These are phyloP conservation scores for Murraya paniculata DNA, from an alignment of 345 rosid species.

Conservation along the genomic window DNA sequence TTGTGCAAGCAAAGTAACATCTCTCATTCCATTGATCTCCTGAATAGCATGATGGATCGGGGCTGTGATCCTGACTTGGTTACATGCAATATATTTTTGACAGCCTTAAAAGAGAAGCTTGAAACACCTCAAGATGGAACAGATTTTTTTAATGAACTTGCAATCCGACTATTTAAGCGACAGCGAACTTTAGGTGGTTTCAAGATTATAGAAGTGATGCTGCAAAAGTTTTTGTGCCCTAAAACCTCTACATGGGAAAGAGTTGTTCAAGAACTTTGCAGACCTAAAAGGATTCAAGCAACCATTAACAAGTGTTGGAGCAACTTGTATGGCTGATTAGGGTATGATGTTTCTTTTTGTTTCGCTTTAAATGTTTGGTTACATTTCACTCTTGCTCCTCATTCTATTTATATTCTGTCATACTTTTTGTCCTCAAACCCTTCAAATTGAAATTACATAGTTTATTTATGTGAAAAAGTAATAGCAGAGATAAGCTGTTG, in stretches of 20 bases:
- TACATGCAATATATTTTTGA: slow-evolving; percentile 79
- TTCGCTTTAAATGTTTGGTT: background rate
- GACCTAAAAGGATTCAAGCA: slow-evolving; percentile 58
- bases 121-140: slow-evolving; percentile 71
- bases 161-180: slow-evolving; percentile 55
- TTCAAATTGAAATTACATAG: background rate
- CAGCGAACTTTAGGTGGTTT: slow-evolving; percentile 67
- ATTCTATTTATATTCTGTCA: background rate
- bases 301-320: slow-evolving; percentile 68
- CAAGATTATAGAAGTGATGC: slow-evolving; percentile 68
- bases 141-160: slow-evolving; percentile 78
- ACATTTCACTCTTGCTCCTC: background rate
- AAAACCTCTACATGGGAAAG: slow-evolving; percentile 59
- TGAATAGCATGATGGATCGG: slow-evolving; percentile 70
- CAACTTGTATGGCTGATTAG: slow-evolving; percentile 42
- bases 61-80: slow-evolving; percentile 77
- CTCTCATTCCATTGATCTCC: slow-evolving; percentile 73
- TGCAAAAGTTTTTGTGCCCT: slow-evolving; percentile 63
- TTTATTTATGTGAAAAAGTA: background rate
- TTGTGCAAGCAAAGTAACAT: slow-evolving; percentile 58
- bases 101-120: slow-evolving; percentile 58
- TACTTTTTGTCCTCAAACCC: background rate
- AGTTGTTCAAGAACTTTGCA: slow-evolving; percentile 67
- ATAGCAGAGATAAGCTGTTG: background rate
- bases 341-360: background rate